Conservation (phyloP, 202 grass and related monocot genomes). For the Elaeis oleifera region DNA sequence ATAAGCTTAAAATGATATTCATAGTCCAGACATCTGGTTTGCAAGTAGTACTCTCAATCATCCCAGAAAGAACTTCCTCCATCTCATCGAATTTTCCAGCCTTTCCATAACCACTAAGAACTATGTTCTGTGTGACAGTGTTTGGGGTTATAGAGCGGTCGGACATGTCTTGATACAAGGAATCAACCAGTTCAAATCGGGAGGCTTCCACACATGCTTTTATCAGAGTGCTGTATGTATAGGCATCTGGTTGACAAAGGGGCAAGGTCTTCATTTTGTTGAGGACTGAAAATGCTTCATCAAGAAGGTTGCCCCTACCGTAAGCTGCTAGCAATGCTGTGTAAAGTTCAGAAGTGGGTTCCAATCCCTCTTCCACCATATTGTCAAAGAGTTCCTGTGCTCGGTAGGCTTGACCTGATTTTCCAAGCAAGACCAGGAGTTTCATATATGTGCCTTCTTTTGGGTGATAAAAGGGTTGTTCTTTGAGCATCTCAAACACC, state of each 20-base stretch:
- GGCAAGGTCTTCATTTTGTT: constrained; percentile 55
- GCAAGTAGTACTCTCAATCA: constrained; percentile 49
- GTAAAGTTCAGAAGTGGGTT: constrained; percentile 56
- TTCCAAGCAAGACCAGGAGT: constrained; percentile 58
- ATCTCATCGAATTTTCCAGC: constrained; percentile 70
- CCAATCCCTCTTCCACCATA: constrained; percentile 55
- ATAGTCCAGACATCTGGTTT: constrained; percentile 94
- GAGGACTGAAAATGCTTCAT: constrained; percentile 58
- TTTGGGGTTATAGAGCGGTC: constrained; percentile 49
- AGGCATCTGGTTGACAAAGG: constrained; percentile 68
- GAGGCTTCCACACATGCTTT: constrained; percentile 57
- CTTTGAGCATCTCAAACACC: constrained; percentile 90
- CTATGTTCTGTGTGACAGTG: constrained; percentile 77
- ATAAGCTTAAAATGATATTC: constrained; percentile 87
- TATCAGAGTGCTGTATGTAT: constrained; percentile 78
- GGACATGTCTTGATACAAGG: constrained; percentile 67
- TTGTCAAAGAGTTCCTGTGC: constrained; percentile 52
- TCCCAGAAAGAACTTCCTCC: constrained; percentile 60
- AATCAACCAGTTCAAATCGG: constrained; percentile 56
- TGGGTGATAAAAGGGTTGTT: constrained; percentile 68
- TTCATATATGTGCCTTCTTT: constrained; percentile 88
- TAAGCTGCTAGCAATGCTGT: constrained; percentile 65
- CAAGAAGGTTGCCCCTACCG: constrained; percentile 45
- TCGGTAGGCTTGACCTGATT: constrained; percentile 41
- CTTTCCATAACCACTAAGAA: constrained; percentile 74